A percentile compares a stretch with the other conserved stretches of the same genome.
Conservation (phyloP, 2,329 filamentous ascomycete species). For the Pyrenochaeta sp. region DNA sequence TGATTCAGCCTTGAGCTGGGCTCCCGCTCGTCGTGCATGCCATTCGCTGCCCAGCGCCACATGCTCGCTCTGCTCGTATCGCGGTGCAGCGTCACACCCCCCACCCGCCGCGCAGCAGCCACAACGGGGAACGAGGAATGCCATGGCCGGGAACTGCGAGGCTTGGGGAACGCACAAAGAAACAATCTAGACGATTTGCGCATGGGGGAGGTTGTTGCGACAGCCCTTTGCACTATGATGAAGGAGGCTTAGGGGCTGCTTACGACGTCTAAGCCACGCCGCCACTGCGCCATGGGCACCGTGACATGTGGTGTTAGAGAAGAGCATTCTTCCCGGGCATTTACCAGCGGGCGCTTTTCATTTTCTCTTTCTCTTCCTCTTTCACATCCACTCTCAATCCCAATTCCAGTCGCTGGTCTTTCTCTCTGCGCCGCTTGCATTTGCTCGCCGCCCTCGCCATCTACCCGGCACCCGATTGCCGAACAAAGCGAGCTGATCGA, state of each 20-base stretch:
- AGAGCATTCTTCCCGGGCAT: slow-evolving; percentile 1
- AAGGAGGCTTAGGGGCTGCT: slow-evolving; percentile 1
- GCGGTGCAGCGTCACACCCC: not conserved
- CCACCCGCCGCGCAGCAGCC: not conserved
- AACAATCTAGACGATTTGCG: not conserved
- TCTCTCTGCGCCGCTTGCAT: too few species aligned
- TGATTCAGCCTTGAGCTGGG: slow-evolving; percentile 8
- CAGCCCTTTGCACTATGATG: not conserved
- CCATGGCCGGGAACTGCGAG: not conserved
- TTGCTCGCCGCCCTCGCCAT: not conserved
- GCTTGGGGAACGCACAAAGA: not conserved
- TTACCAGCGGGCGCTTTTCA: not conserved
- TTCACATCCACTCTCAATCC: too few species aligned
- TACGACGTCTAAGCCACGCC: slow-evolving; percentile 18
- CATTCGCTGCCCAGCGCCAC: not conserved
- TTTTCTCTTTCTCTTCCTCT: not conserved
- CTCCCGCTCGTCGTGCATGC: not conserved
- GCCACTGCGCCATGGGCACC: slow-evolving; percentile 9
- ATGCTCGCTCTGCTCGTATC: not conserved
- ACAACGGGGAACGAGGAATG: not conserved
- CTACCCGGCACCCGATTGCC: not conserved
- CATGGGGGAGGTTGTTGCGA: not conserved
- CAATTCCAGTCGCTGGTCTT: too few species aligned
- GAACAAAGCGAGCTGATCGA: not conserved
- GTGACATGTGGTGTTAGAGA: slow-evolving; percentile 3